Evolutionary conservation across 257 asterid genomes (phyloP).

Genomic region (Solanum stenotomum): DNA sequence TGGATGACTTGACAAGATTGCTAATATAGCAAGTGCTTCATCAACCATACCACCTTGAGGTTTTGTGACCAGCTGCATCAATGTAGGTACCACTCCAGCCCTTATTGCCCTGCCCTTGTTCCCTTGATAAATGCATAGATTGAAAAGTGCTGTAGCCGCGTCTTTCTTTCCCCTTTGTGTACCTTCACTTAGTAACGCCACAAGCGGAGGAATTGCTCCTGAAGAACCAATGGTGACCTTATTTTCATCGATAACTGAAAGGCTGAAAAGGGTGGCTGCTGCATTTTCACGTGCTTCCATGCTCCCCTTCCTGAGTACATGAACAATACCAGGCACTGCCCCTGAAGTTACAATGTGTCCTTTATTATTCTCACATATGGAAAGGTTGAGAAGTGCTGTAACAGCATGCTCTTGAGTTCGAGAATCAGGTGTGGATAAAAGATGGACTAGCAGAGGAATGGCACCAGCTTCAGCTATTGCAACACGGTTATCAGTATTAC

Average conservation of each 20-base stretch:
- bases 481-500: neutral
- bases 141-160: conserved; percentile 23
- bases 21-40: conserved; percentile 15
- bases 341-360: conserved; percentile 1
- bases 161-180: conserved; percentile 13
- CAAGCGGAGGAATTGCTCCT: conserved; percentile 12
- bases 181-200: conserved; percentile 10
- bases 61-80: conserved; percentile 1
- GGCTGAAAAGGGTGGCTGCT: conserved; percentile 15
- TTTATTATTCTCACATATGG: conserved; percentile 11
- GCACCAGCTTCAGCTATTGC: conserved; percentile 8
- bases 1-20: conserved; percentile 11
- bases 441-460: conserved; percentile 6
- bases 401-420: conserved; percentile 5
- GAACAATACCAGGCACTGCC: conserved; percentile 10
- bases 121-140: conserved; percentile 14
- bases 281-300: conserved; percentile 15
- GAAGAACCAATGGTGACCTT: conserved; percentile 9
- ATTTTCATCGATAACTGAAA: conserved; percentile 13
- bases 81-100: conserved; percentile 12
- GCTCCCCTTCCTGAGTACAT: conserved; percentile 6
- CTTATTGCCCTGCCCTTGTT: conserved; percentile 18
- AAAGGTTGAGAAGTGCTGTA: conserved; percentile 14
- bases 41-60: conserved; percentile 6
- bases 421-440: conserved; percentile 3